Percentiles rank a stretch among this genome's conserved stretches.
Evolutionary conservation across 176 grass and related monocot genomes (phyloP).

Genomic region (Musa troglodytarum): DNA sequence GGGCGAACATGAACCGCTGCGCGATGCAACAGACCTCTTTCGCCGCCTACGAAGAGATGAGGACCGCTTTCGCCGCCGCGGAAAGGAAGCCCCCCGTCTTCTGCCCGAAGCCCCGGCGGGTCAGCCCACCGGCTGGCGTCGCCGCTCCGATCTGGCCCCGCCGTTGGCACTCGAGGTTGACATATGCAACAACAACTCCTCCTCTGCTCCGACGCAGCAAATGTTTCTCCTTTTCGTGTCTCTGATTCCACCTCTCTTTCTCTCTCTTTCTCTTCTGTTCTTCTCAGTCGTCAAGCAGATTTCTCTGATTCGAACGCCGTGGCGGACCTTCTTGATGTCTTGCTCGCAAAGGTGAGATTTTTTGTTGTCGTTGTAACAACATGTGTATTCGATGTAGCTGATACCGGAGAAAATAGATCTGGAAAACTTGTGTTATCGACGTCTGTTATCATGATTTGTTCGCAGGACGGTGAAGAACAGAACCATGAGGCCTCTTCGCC

Average conservation of each 20-base stretch:
- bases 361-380: too few species aligned
- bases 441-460: too few species aligned
- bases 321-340: constrained; percentile 5
- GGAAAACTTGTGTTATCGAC: background rate
- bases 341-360: constrained; percentile 12
- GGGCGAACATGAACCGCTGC: constrained; percentile 7
- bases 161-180: constrained; percentile 8
- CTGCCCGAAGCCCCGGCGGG: constrained; percentile 19
- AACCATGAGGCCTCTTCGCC: constrained; percentile 2
- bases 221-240: background rate
- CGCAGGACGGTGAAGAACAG: constrained; percentile 6
- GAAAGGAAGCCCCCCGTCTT: constrained; percentile 4
- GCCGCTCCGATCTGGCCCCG: constrained; percentile 3
- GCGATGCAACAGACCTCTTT: background rate
- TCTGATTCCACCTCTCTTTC: background rate
- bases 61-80: background rate
- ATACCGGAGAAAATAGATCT: background rate
- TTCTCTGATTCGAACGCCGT: constrained; percentile 3
- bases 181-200: background rate
- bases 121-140: background rate
- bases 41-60: constrained; percentile 5
- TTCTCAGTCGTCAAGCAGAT: constrained; percentile 5
- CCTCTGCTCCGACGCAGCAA: background rate
- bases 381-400: background rate
- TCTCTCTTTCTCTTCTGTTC: background rate